phyloP scores from a whole-genome alignment of 352 stramenopile genomes.

The Phytophthora melonis region DNA sequence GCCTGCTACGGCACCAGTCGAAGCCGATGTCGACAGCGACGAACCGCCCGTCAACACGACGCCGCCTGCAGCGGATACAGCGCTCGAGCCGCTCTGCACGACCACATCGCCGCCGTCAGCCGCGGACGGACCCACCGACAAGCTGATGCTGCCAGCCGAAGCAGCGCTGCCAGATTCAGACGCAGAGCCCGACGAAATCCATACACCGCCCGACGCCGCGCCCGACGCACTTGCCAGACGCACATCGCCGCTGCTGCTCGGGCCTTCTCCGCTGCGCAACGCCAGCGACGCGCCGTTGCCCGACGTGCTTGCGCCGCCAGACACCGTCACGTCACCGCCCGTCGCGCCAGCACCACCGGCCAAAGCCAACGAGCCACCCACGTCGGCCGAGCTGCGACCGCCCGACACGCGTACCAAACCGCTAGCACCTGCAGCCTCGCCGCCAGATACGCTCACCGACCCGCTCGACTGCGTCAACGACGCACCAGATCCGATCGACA shows the following conservation, averaged over 20 bases:
- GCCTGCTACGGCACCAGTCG: slow-evolving; percentile 15
- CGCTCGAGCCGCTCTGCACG: slow-evolving; percentile 16
- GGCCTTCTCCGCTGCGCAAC: slow-evolving; percentile 33
- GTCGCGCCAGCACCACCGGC: not conserved
- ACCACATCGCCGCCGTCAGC: slow-evolving; percentile 24
- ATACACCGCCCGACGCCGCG: slow-evolving; percentile 21
- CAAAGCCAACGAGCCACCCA: too few relatives aligned
- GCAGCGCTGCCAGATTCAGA: slow-evolving; percentile 5
- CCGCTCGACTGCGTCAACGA: too few relatives aligned
- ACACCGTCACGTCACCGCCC: too few relatives aligned
- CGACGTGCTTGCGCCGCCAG: slow-evolving; percentile 1
- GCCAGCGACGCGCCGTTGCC: slow-evolving; percentile 16
- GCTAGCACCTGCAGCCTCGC: too few relatives aligned
- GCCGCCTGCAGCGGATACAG: slow-evolving; percentile 15
- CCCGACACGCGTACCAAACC: too few relatives aligned
- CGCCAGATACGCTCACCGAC: too few relatives aligned
- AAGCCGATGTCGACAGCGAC: slow-evolving; percentile 15
- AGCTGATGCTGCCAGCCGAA: slow-evolving; percentile 17
- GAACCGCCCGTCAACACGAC: slow-evolving; percentile 28
- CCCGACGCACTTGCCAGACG: slow-evolving; percentile 27
- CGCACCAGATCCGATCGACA: too few relatives aligned
- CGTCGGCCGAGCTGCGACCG: not conserved
- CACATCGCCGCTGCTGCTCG: slow-evolving; percentile 24
- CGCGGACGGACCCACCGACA: slow-evolving; percentile 26
- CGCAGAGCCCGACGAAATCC: slow-evolving; percentile 27